These are phyloP conservation scores for Floccularia luteovirens DNA, from an alignment of 768 basidiomycete genomes.

Conservation along the genomic window DNA sequence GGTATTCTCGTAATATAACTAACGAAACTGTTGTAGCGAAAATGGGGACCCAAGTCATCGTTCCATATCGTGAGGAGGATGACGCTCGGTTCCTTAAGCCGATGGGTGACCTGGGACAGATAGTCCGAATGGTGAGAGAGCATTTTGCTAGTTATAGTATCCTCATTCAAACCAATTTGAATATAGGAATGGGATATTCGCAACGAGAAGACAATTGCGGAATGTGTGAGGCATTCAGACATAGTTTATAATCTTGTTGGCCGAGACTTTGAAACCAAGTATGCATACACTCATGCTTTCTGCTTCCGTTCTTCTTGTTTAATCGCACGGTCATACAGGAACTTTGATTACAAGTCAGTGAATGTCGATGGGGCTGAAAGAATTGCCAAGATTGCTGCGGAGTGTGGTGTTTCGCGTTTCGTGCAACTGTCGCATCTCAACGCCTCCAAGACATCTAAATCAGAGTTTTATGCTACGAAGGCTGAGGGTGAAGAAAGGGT, in stretches of 20 bases:
- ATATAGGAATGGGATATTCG: slow-evolving; percentile 92
- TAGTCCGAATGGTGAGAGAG: slow-evolving; percentile 78
- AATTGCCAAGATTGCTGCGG: slow-evolving; percentile 78
- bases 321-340: slow-evolving; percentile 41
- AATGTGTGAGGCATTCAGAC: slow-evolving; percentile 92
- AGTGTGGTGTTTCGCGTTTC: slow-evolving; percentile 73
- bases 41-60: slow-evolving; percentile 86
- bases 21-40: slow-evolving; percentile 47
- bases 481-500: slow-evolving; percentile 87
- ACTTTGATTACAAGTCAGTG: slow-evolving; percentile 78
- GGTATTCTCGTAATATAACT: background rate
- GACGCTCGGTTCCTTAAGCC: slow-evolving; percentile 84
- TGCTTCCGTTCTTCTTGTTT: background rate
- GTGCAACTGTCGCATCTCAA: slow-evolving; percentile 96
- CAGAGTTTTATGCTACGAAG: slow-evolving; percentile 84
- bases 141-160: background rate
- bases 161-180: background rate
- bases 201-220: slow-evolving; percentile 84
- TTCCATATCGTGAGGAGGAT: slow-evolving; percentile 94
- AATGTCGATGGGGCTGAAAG: slow-evolving; percentile 76
- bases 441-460: slow-evolving; percentile 70
- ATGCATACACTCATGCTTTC: slow-evolving; percentile 13
- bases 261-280: slow-evolving; percentile 95
- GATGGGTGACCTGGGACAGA: slow-evolving; percentile 95
- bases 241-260: slow-evolving; percentile 96